Percentiles rank a stretch among this genome's conserved stretches.
Evolutionary conservation across 2,329 filamentous ascomycete species (phyloP).

Genomic region (Fusarium dimerum): DNA sequence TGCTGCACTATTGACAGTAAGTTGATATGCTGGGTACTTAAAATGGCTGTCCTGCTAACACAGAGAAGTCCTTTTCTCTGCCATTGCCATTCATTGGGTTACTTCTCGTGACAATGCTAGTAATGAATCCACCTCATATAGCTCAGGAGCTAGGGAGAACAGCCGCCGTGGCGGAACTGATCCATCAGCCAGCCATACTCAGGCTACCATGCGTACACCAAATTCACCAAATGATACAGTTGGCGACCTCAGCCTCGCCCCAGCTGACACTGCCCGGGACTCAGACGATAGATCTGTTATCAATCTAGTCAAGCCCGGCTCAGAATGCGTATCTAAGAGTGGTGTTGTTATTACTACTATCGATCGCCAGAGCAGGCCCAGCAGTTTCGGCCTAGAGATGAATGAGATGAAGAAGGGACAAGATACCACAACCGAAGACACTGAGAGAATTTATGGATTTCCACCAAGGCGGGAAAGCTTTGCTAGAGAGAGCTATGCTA

Average conservation of each 20-base stretch:
- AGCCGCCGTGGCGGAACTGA: not conserved
- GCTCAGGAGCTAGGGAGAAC: not conserved
- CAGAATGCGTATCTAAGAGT: conserved; percentile 8
- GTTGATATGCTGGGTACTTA: conserved; percentile 13
- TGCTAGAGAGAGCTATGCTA: too few species aligned
- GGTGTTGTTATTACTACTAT: conserved; percentile 37
- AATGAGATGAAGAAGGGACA: not conserved
- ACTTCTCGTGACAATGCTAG: conserved; percentile 45
- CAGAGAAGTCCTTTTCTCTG: conserved; percentile 55
- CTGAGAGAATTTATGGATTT: conserved; percentile 5
- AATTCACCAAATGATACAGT: conserved; percentile 16
- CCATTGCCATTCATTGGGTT: conserved; percentile 61
- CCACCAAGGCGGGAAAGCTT: conserved; percentile 5
- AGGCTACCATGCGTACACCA: not conserved
- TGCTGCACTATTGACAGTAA: conserved; percentile 63
- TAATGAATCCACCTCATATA: not conserved
- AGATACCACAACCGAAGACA: too few species aligned
- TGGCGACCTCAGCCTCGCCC: conserved; percentile 23
- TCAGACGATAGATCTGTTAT: conserved; percentile 10
- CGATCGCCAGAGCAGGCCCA: conserved; percentile 31
- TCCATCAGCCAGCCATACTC: not conserved
- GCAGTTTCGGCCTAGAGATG: conserved; percentile 5
- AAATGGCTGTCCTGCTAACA: not conserved
- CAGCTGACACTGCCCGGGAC: conserved; percentile 14
- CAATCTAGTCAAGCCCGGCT: conserved; percentile 11